Evolutionary conservation across 495 filamentous ascomycete genomes (phyloP), one percentile per base, ranked within the genome.

Genomic region (Neurospora discreta): DNA sequence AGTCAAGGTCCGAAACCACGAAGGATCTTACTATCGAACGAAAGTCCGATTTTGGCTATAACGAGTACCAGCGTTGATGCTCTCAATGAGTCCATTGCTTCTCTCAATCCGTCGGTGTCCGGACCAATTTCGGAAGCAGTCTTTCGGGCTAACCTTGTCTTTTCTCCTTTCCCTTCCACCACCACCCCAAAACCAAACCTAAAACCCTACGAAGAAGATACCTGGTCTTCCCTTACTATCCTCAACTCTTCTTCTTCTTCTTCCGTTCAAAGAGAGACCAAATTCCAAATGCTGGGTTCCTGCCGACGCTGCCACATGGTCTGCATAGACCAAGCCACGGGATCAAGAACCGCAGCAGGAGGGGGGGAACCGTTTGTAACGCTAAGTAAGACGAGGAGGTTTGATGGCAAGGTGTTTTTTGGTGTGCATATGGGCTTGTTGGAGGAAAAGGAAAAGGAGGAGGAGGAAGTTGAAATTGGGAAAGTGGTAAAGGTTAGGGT

Each of bases 231-330:
- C 18, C 39, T 88, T 16, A 79, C 79, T 41, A 86, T 91, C 44
- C 87, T 87, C 16, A 39, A 23, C 18, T 42, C 41, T 8, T 18
- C 41, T 5, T 42, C 41, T 3, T 42, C 16, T 42, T 41, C 40
- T 16, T 41, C 40, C n/a, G n/a, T n/a, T 38, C 36, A 38, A 5
- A 3, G 5, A 13, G 0, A 11, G 2, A 39, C 3, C 39, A 75
- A 82, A 3, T 90, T 93, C 69, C 84, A 92, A 75, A 88, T 94
- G 72, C 82, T 98, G 5, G 94, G 93, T 0, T 86, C 89, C 23
- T 99, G 95, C 76, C 86, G 94, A 42, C 82, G 95, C 18, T 99
- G 95, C 73, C 93, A 97, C 75, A 97, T 99, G 93, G 90, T 99
- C 15, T 98, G 95, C 78, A 87, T 98, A 60, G 89, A 99, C 73